Conservation (phyloP, 2,329 filamentous ascomycete genomes). For the Magnaporthales sp. region DNA sequence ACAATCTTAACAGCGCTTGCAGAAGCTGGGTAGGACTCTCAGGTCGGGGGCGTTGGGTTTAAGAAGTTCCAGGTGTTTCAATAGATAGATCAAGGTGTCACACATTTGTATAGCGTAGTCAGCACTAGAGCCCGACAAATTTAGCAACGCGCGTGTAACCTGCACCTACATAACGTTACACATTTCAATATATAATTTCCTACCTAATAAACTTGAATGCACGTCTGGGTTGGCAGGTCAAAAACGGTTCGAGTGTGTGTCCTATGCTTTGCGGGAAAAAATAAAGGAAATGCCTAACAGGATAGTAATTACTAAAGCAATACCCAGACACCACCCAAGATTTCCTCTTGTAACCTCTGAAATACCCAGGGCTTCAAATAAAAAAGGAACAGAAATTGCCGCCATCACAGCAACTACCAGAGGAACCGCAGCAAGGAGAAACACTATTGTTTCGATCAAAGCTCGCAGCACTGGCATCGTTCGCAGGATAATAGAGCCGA, state of each 20-base stretch:
- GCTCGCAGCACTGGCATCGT: not conserved
- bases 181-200: not conserved
- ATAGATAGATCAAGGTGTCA: not conserved
- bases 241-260: not conserved
- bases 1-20: not conserved
- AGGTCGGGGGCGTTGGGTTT: not conserved
- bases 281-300: not conserved
- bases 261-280: not conserved
- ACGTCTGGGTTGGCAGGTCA: not conserved
- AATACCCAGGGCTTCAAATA: not conserved
- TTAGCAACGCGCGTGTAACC: not conserved
- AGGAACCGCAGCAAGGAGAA: not conserved
- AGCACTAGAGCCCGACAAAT: not conserved
- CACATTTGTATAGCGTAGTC: not conserved
- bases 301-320: not conserved
- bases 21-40: not conserved
- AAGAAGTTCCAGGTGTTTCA: not conserved
- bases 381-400: not conserved
- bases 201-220: not conserved
- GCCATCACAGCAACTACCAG: not conserved
- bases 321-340: not conserved
- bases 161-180: not conserved
- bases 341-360: not conserved
- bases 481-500: not conserved
- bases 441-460: not conserved